Percentiles rank a stretch among this genome's conserved stretches.
Evolutionary conservation across 345 rosid genomes (phyloP).

Genomic region (Ceriops decandra): DNA sequence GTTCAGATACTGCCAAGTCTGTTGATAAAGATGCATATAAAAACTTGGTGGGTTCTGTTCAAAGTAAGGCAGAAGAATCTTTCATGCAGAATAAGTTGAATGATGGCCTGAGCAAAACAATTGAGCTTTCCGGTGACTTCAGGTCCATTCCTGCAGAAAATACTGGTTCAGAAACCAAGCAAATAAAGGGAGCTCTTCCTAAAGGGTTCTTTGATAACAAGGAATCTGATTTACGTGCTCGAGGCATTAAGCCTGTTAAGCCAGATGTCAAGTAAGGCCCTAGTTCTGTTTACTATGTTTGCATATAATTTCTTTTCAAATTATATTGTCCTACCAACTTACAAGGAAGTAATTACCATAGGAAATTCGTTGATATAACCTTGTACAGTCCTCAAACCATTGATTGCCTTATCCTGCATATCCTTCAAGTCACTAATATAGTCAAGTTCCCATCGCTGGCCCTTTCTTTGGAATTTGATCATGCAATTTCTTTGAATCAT

Average conservation of each 20-base stretch:
- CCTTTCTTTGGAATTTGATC: too few species aligned
- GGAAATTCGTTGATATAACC: too few species aligned
- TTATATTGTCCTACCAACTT: too few species aligned
- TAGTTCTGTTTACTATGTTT: not conserved
- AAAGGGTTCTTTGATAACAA: conserved; percentile 91
- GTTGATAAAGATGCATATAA: conserved; percentile 10
- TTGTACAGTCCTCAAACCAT: too few species aligned
- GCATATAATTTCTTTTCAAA: too few species aligned
- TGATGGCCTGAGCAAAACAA: conserved; percentile 12
- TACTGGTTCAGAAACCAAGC: conserved; percentile 40
- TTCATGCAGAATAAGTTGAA: conserved; percentile 18
- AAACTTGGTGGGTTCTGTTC: conserved; percentile 10
- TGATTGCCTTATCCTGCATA: too few species aligned
- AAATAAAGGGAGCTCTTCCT: conserved; percentile 70
- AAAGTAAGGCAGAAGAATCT: conserved; percentile 13
- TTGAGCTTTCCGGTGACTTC: conserved; percentile 36
- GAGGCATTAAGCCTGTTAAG: conserved; percentile 85
- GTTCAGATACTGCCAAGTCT: conserved; percentile 11
- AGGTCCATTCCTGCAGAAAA: conserved; percentile 21
- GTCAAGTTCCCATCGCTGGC: too few species aligned
- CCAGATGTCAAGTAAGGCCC: conserved; percentile 81
- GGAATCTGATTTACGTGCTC: conserved; percentile 96
- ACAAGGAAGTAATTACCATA: too few species aligned
- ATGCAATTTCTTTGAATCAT: too few species aligned
- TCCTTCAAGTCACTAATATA: too few species aligned